Evolutionary conservation across 129 eudicot genomes (phyloP).

Genomic region (Centella asiatica): DNA sequence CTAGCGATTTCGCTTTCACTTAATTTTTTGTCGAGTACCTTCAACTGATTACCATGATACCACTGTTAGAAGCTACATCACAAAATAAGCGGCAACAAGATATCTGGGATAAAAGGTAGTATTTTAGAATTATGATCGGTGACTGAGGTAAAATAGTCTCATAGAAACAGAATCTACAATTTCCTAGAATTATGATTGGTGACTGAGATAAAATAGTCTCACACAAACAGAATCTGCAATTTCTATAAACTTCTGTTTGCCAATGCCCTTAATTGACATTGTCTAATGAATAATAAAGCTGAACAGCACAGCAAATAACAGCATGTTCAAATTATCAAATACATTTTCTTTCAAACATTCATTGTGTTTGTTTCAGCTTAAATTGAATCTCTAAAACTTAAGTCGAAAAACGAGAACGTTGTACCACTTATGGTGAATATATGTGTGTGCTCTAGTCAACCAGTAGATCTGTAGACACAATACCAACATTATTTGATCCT

Average conservation of each 20-base stretch:
- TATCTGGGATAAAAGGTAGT: background rate
- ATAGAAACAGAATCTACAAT: background rate
- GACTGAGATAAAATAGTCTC: no score
- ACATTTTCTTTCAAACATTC: no score
- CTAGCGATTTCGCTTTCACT: constrained; percentile 60
- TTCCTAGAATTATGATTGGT: background rate
- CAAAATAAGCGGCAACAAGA: background rate
- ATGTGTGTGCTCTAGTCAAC: background rate
- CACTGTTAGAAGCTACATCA: background rate
- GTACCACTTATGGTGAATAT: no score
- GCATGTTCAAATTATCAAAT: no score
- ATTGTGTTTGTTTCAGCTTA: no score
- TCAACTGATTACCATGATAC: constrained; percentile 41
- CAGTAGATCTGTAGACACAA: background rate
- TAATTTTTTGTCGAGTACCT: constrained; percentile 37
- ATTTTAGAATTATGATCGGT: background rate
- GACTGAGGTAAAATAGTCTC: background rate
- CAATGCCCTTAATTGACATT: no score
- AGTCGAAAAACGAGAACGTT: no score
- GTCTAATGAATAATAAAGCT: no score
- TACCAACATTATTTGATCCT: background rate
- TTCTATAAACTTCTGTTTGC: no score
- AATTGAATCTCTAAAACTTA: no score
- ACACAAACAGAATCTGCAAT: no score
- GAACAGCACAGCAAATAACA: no score